Base-by-base conservation (phyloP, 352 stramenopile species). In the Globisporangium cystogenes region DNA sequence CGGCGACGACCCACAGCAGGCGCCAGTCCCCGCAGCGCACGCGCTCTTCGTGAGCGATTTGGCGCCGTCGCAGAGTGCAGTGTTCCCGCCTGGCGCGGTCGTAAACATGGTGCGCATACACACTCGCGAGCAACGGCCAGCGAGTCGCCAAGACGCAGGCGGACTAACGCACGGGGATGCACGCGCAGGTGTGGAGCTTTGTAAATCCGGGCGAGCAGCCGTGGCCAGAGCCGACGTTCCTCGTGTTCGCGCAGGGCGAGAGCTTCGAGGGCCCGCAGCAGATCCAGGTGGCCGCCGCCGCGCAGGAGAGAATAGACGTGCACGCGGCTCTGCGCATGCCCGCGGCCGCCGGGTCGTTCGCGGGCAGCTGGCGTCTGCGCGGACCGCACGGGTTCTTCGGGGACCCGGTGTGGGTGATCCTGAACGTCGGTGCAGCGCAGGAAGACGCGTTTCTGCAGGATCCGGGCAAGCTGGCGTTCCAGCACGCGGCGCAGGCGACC, bases 141-240 rank as follows among this genome's bases (percentile, higher is more conserved):
- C n/a, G n/a, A n/a, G n/a, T n/a, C n/a, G n/a, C n/a, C n/a, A n/a
- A n/a, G n/a, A n/a, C n/a, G n/a, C n/a, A n/a, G n/a, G n/a, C n/a
- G n/a, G n/a, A n/a, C n/a, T n/a, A n/a, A n/a, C n/a, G n/a, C n/a
- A n/a, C n/a, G n/a, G n/a, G n/a, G n/a, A n/a, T n/a, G n/a, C n/a
- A n/a, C n/a, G n/a, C n/a, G n/a, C n/a, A 29, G 26, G 68, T 86
- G 73, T 91, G 77, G 76, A 86, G 53, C 40, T 94, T 91, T 75
- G 70, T 87, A 10, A 94, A 94, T 53, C 68, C 64, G 23, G 78
- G 81, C 4, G 55, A 50, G 18, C 55, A 65, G 12, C 39, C 74
- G 35, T 94, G 83, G 83, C 83, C 81, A 3, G 54, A 54, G 14
- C 67, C 74, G 33, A 90, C 82, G 48, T 59, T 53, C 23, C 58